Evolutionary conservation across 2,329 filamentous ascomycete species (phyloP).

Genomic region (Aphanocladium album): DNA sequence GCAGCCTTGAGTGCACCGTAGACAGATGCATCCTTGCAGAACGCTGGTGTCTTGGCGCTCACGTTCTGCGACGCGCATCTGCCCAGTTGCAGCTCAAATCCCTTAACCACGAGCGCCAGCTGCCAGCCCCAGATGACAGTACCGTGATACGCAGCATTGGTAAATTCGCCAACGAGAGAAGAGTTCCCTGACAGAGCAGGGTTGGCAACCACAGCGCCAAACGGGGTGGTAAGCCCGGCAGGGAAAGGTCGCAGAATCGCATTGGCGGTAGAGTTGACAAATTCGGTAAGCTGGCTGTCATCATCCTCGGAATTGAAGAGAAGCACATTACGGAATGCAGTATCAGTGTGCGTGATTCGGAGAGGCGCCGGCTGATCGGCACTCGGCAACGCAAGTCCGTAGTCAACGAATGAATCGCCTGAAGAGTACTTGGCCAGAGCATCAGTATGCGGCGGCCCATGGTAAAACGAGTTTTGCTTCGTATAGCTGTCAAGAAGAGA

Average conservation of each 20-base stretch:
- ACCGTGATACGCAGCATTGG: slow-evolving; percentile 54
- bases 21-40: slow-evolving; percentile 43
- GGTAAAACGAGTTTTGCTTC: slow-evolving; percentile 32
- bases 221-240: slow-evolving; percentile 49
- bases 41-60: slow-evolving; percentile 33
- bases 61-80: slow-evolving; percentile 34
- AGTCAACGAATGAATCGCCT: slow-evolving; percentile 38
- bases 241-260: slow-evolving; percentile 55
- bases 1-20: slow-evolving; percentile 38
- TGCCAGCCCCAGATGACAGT: slow-evolving; percentile 64
- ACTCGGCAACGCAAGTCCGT: slow-evolving; percentile 53
- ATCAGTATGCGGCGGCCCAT: slow-evolving; percentile 38
- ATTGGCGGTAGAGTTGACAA: slow-evolving; percentile 52
- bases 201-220: slow-evolving; percentile 56
- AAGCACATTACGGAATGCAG: slow-evolving; percentile 58
- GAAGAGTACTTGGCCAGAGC: slow-evolving; percentile 33
- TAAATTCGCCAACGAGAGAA: slow-evolving; percentile 46
- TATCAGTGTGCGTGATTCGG: slow-evolving; percentile 58
- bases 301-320: slow-evolving; percentile 53
- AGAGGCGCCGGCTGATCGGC: slow-evolving; percentile 44
- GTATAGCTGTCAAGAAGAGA: slow-evolving; percentile 44
- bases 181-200: slow-evolving; percentile 49
- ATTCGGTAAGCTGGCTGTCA: slow-evolving; percentile 45
- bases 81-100: slow-evolving; percentile 51
- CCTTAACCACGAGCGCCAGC: slow-evolving; percentile 58